Base-by-base conservation (phyloP, 2,329 filamentous ascomycete species). In the Furcasterigmium furcatum region DNA sequence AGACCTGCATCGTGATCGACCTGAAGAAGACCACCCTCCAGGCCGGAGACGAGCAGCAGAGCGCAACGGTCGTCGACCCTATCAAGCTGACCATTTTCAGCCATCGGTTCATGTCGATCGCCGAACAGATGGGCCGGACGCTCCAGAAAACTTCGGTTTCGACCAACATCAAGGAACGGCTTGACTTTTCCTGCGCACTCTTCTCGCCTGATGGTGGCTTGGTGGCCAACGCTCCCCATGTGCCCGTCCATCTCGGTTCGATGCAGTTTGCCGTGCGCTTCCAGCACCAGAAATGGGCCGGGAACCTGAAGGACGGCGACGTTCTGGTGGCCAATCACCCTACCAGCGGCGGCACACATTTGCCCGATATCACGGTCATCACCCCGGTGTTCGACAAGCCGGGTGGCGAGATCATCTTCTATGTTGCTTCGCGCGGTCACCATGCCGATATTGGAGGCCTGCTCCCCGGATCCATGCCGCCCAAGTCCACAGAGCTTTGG, bases 401-500 rank as follows among this genome's bases (percentile, higher is more conserved):
- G 47, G 42, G 41, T n/a, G n/a, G n/a, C n/a, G 44, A 47, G 8
- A 55, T 62, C 22, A 56, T 62, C n/a, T 64, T 64, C 41, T 64
- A 59, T 8, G 62, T 63, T 0, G 61, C 61, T 2, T 59, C 57
- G 10, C 58, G 61, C 1, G 61, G 61, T 0, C 61, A 64, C 36
- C 63, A 66, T 20, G 62, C 64, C 1, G 65, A 68, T 4, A 68
- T 94, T 51, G 89, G 89, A 9, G 89, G 88, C 8, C 91, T 91
- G 38, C 73, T 90, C 0, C 87, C 88, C 0, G 88, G 88, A 1
- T 88, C 84, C 2, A 94, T 94, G 89, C 89, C 89, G 2, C 85
- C 88, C 2, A 80, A 86, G 48, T 88, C 84, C 0, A 77, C 79
- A 18, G 77, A 81, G 51, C 71, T 85, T 5, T 84, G 69, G 59